phyloP scores from a whole-genome alignment of 225 moss, liverwort and hornwort genomes.

The Bryum argenteum region DNA sequence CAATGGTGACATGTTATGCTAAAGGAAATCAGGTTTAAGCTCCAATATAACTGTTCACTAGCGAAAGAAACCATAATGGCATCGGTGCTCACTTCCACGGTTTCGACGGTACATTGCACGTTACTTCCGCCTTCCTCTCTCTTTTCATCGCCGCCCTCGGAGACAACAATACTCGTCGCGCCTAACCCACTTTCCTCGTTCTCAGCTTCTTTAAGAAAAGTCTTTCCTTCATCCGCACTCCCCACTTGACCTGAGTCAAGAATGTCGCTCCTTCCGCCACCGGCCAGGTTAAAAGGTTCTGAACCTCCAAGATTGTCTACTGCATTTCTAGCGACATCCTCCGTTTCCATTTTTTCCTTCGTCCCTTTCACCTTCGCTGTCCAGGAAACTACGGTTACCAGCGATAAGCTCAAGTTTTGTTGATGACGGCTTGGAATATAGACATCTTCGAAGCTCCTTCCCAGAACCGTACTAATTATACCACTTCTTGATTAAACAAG shows the following conservation, averaged over 20 bases:
- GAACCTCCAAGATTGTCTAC: conserved; percentile 28
- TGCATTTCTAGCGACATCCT: conserved; percentile 30
- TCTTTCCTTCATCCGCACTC: conserved; percentile 22
- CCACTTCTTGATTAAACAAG: conserved; percentile 21
- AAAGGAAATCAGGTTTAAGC: background rate
- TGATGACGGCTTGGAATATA: conserved; percentile 7
- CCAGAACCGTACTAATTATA: background rate
- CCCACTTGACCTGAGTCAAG: conserved; percentile 23
- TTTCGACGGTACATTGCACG: conserved; percentile 22
- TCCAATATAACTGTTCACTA: background rate
- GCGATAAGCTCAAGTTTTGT: conserved; percentile 20
- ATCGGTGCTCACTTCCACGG: conserved; percentile 27
- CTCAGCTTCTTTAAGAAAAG: conserved; percentile 5
- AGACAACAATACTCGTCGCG: background rate
- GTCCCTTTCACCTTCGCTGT: conserved; percentile 24
- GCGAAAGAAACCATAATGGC: conserved; percentile 20
- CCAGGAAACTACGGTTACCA: conserved; percentile 24
- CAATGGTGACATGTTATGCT: background rate
- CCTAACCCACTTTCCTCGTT: conserved; percentile 12
- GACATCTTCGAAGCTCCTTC: conserved; percentile 20
- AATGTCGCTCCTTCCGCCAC: conserved; percentile 20
- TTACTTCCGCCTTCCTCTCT: conserved; percentile 23
- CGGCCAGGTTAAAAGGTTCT: conserved; percentile 13
- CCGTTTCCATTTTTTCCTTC: conserved; percentile 34
- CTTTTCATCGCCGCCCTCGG: conserved; percentile 10